Evolutionary conservation across 2,329 filamentous ascomycete genomes (phyloP), one percentile per base, ranked within the genome.

Genomic region (Aspergillus puulaauensis): DNA sequence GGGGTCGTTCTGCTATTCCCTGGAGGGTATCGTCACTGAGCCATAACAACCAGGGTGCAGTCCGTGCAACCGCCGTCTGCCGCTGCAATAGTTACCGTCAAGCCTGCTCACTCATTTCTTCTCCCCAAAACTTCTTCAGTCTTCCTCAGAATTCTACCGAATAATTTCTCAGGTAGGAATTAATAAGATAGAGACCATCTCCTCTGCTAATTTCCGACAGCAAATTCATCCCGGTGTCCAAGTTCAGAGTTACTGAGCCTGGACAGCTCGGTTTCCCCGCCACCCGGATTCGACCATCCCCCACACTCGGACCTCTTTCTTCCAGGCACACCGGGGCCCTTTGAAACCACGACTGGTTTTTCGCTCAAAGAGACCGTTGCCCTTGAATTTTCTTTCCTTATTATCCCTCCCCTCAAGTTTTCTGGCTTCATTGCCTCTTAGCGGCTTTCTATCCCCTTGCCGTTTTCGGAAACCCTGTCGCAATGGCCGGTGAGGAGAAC

Each of bases 401-500:
- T 27, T 31, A 7, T 12, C 39, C 43, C 31, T 50, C 41, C 24
- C 27, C 11, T 27, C 39, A 11, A 17, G 12, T 12, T 21, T 44
- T 39, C 24, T 27, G 24, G 39, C 44, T 49, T 14, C 31, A 35
- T 31, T 43, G 11, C 12, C 14, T 40, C 46, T 52, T 7, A 40
- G 24, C 48, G 21, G 11, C 9, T 52, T 50, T 44, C 23, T 45
- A 37, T 9, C 35, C 35, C 17, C 21, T 15, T 40, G 39, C 47
- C 35, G 37, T 17, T 21, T 39, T 21, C 12, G 17, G 48, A 37
- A 23, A 47, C 21, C 17, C 33, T 19, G 35, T 49, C 43, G 55
- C 56, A 15, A 64, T 61, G 61, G 54, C 60, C 35, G 39, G 57
- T 49, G 59, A 61, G 47, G 61, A 96, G 66, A 91, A 96, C 70